Conservation (phyloP, 345 rosid genomes). For the Bruguiera sexangula region DNA sequence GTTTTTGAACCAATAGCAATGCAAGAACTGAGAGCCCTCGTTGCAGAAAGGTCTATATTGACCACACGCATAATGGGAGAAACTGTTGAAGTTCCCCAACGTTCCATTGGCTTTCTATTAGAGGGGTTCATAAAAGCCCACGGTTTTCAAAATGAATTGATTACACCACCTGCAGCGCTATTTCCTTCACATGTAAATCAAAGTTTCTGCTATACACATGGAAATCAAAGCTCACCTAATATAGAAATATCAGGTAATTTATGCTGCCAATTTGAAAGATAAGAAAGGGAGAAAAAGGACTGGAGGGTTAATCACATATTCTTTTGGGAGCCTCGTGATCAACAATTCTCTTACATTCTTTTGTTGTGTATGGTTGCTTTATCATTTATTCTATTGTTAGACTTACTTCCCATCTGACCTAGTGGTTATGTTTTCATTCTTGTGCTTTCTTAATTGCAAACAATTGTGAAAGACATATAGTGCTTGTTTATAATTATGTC, state of each 20-base stretch:
- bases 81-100: slow-evolving; percentile 54
- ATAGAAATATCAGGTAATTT: slow-evolving; percentile 54
- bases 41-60: slow-evolving; percentile 59
- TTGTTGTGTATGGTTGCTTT: neutral
- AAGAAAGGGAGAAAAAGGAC: no score
- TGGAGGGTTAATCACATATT: no score
- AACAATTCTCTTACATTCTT: no score
- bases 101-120: slow-evolving; percentile 64
- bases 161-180: slow-evolving; percentile 61
- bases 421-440: no score
- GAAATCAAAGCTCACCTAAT: slow-evolving; percentile 24
- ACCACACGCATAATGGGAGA: slow-evolving; percentile 59
- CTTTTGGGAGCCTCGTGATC: no score
- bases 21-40: slow-evolving; percentile 77
- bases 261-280: neutral
- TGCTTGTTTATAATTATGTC: no score
- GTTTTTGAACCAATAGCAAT: slow-evolving; percentile 70
- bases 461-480: no score
- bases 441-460: no score
- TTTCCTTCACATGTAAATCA: slow-evolving; percentile 44
- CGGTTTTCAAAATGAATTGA: slow-evolving; percentile 54
- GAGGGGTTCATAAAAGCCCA: slow-evolving; percentile 73
- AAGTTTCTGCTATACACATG: slow-evolving; percentile 36
- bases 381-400: no score
- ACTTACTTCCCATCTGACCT: no score